Conservation (phyloP, 371 early-diverging fungal species). For the Mucor racemosus region DNA sequence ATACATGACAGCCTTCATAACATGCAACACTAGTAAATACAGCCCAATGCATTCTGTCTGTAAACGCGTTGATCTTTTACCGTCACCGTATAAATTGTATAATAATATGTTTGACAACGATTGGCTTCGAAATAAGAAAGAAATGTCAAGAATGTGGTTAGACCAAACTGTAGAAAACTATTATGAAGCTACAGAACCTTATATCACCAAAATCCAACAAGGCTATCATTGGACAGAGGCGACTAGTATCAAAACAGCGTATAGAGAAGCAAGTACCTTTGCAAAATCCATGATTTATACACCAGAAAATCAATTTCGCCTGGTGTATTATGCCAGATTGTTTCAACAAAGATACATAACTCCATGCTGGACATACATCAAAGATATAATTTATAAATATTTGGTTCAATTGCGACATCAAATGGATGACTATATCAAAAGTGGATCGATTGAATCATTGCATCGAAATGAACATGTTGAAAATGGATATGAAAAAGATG, state of each 20-base stretch:
- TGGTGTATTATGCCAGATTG: neutral
- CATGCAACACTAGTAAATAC: neutral
- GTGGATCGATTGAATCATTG: neutral
- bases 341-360: neutral
- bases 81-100: neutral
- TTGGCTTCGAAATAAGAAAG: neutral
- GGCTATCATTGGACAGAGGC: neutral
- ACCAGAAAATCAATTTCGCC: neutral
- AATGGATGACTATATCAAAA: constrained; percentile 3
- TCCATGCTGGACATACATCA: neutral
- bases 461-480: neutral
- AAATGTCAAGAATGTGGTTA: neutral
- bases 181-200: neutral
- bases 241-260: neutral
- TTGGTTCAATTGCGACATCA: neutral
- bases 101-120: neutral
- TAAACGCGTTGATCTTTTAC: neutral
- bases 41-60: neutral
- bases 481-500: neutral
- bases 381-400: neutral
- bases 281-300: neutral
- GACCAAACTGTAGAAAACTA: neutral
- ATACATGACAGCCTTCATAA: neutral
- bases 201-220: neutral
- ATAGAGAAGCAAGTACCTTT: neutral